phyloP scores from a whole-genome alignment of 495 filamentous ascomycete genomes.

The Aspergillus diversus region DNA sequence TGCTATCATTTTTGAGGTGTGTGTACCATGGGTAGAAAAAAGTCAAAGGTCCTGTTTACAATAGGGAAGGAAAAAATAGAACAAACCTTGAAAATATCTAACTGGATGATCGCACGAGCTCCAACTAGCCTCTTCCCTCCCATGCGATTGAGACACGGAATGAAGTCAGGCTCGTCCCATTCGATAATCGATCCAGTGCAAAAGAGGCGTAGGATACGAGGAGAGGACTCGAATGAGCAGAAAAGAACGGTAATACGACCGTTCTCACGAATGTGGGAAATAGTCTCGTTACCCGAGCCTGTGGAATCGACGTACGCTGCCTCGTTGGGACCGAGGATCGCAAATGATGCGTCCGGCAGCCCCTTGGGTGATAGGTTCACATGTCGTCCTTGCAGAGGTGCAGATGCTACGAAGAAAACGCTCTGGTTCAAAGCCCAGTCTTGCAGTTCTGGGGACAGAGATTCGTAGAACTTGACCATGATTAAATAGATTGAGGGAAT shows the following conservation, averaged over 20 bases:
- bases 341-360: slow-evolving; percentile 55
- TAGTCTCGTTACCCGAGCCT: slow-evolving; percentile 72
- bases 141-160: slow-evolving; percentile 25
- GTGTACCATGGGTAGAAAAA: neutral
- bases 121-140: slow-evolving; percentile 44
- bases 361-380: slow-evolving; percentile 77
- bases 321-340: slow-evolving; percentile 57
- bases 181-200: slow-evolving; percentile 70
- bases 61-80: neutral
- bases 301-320: slow-evolving; percentile 75
- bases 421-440: slow-evolving; percentile 65
- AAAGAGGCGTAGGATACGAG: slow-evolving; percentile 72
- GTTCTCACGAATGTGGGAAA: slow-evolving; percentile 75
- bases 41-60: neutral
- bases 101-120: slow-evolving; percentile 62
- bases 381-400: slow-evolving; percentile 61
- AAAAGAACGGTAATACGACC: slow-evolving; percentile 74
- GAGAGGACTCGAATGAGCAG: slow-evolving; percentile 64
- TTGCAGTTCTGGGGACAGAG: slow-evolving; percentile 56
- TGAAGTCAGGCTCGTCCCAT: slow-evolving; percentile 40
- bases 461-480: slow-evolving; percentile 67
- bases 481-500: slow-evolving; percentile 2
- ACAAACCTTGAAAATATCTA: slow-evolving; percentile 68
- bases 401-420: slow-evolving; percentile 70
- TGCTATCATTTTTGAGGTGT: too few relatives aligned